A percentile compares a stretch with the other conserved stretches of the same genome.
Evolutionary conservation across 257 asterid species (phyloP).

Genomic region (Solanum chilense): DNA sequence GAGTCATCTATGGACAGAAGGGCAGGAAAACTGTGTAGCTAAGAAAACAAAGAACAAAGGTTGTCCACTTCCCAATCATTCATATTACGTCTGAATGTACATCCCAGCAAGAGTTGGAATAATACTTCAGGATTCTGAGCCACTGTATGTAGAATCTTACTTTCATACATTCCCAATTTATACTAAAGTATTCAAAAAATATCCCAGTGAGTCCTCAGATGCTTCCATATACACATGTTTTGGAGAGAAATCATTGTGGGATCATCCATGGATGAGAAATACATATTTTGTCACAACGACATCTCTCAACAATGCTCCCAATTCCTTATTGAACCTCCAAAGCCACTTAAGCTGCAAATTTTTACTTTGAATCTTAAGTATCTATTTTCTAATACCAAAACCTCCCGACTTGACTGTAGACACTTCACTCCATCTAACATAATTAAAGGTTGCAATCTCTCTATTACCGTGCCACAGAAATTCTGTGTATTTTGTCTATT

Average conservation of each 20-base stretch:
- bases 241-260: not conserved
- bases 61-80: not conserved
- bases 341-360: not conserved
- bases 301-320: not conserved
- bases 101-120: not conserved
- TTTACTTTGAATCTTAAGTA: not conserved
- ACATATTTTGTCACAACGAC: not conserved
- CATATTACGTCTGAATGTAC: not conserved
- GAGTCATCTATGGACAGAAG: not conserved
- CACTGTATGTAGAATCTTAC: not conserved
- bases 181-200: not conserved
- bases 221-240: not conserved
- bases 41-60: not conserved
- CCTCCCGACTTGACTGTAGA: not conserved
- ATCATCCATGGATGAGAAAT: not conserved
- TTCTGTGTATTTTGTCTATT: not conserved
- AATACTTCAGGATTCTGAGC: not conserved
- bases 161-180: not conserved
- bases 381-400: not conserved
- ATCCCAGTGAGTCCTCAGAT: not conserved
- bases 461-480: not conserved
- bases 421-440: not conserved
- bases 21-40: not conserved
- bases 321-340: not conserved
- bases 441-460: not conserved